Conservation (phyloP, 2,329 filamentous ascomycete genomes). For the Paraphaeosphaeria minitans region DNA sequence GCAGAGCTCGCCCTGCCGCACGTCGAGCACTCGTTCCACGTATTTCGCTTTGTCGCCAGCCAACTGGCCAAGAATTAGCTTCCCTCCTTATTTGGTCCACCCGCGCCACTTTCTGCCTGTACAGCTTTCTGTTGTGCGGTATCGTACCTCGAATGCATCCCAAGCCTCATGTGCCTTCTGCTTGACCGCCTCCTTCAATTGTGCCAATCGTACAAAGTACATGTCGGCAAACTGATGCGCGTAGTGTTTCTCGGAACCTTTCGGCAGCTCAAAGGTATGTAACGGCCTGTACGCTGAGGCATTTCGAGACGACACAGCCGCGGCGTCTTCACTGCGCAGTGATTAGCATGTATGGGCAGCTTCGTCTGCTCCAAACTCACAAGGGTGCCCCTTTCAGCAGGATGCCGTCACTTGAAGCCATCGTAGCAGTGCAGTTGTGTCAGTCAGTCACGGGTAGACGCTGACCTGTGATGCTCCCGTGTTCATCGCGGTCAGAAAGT, state of each 20-base stretch:
- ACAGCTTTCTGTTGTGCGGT: constrained; percentile 1
- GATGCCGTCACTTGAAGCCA: constrained; percentile 26
- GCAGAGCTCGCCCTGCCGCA: constrained; percentile 91
- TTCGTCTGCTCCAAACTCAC: constrained; percentile 22
- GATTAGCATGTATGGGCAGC: constrained; percentile 15
- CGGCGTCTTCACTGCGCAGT: constrained; percentile 30
- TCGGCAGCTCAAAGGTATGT: constrained; percentile 73
- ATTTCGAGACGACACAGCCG: constrained; percentile 27
- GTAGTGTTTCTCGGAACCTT: constrained; percentile 69
- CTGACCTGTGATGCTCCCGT: neutral
- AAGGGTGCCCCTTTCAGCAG: constrained; percentile 37
- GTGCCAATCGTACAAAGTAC: constrained; percentile 90
- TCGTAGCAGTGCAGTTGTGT: constrained; percentile 10
- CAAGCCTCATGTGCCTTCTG: constrained; percentile 75
- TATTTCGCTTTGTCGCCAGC: constrained; percentile 74
- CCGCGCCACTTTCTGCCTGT: neutral
- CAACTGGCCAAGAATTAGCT: constrained; percentile 52
- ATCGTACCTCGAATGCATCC: constrained; percentile 68
- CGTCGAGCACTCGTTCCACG: constrained; percentile 90
- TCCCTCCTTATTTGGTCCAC: neutral
- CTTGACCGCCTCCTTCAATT: constrained; percentile 84
- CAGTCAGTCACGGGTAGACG: constrained; percentile 2
- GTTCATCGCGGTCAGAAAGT: neutral
- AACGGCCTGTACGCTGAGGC: constrained; percentile 74
- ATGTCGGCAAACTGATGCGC: constrained; percentile 96